Evolutionary conservation across 257 asterid genomes (phyloP).

Genomic region (Verbascum thapsus): DNA sequence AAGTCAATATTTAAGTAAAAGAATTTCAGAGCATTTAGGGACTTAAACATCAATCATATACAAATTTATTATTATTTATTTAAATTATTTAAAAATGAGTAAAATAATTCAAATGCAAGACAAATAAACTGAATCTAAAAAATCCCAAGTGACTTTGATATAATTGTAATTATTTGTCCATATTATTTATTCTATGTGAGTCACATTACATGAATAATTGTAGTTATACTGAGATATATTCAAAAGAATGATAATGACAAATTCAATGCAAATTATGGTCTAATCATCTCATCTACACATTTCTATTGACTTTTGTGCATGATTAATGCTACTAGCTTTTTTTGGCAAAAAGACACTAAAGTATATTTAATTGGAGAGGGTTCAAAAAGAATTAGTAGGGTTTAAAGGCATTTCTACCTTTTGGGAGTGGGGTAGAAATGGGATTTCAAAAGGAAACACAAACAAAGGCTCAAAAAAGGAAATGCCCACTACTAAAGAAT

Average conservation of each 20-base stretch:
- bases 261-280: constrained; percentile 30
- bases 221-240: too few species aligned
- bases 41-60: too few species aligned
- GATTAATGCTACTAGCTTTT: constrained; percentile 28
- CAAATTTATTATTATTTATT: too few species aligned
- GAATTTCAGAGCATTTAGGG: too few species aligned
- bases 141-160: too few species aligned
- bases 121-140: too few species aligned
- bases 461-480: constrained; percentile 45
- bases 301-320: constrained; percentile 34
- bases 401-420: constrained; percentile 40
- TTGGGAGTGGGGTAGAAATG: constrained; percentile 45
- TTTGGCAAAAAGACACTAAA: constrained; percentile 16
- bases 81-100: too few species aligned
- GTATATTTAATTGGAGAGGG: constrained; percentile 13
- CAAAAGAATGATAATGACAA: background rate
- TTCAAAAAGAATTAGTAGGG: constrained; percentile 23
- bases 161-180: too few species aligned
- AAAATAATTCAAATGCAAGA: too few species aligned
- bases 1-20: too few species aligned
- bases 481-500: constrained; percentile 80
- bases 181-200: too few species aligned
- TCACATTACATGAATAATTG: too few species aligned
- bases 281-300: constrained; percentile 34
- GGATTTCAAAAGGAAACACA: constrained; percentile 29